Base-by-base conservation (phyloP, 208 protist species). In the Trypanosoma scelopori region DNA sequence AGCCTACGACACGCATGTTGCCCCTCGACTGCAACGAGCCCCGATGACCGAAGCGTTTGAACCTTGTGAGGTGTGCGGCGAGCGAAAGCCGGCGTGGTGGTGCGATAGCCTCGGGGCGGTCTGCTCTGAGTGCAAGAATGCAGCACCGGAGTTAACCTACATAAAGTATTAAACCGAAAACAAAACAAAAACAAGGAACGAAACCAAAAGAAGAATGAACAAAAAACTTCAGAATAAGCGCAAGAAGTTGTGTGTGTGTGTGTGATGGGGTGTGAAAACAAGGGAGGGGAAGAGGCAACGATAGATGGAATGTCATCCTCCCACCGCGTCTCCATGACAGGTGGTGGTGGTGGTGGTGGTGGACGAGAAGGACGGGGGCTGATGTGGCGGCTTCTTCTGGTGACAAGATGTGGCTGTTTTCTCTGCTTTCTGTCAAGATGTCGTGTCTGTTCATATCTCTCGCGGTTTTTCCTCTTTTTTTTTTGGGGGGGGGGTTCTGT, bases 21-120 rank as follows among this genome's bases (percentile, higher is more conserved):
- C 69, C 45, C 87, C 87, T n/a, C 77, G 90, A n/a, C 63, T 96
- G 58, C 23, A 82, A 65, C 69, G 81, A 7, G 90, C 90, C 13
- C 85, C 90, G 20, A 92, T 91, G 71, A 82, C 79, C 30, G 79
- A 87, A 32, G 72, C 82, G 27, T 93, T 92, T 70, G 90, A 96
- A 74, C 90, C 90, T 25, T 96, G 90, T 61, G 79, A 76, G 27
- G 30, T 89, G 23, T 96, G 90, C 62, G 70, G 82, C 0, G 79
- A 86, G 60, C 78, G 79, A 27, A 79, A 78, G 7, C 87, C 87
- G 16, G 82, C 65, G 49, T 93, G 84, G 82, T 95, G 76, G 77
- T 77, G 67, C 58, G 90, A 95, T 43, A 82, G 84, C 43, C n/a
- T 85, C 55, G 90, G 90, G 20, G 74, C 81, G 3, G 73, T 95